phyloP scores from a whole-genome alignment of 2,329 filamentous ascomycete species.

The Rutstroemia sp. region DNA sequence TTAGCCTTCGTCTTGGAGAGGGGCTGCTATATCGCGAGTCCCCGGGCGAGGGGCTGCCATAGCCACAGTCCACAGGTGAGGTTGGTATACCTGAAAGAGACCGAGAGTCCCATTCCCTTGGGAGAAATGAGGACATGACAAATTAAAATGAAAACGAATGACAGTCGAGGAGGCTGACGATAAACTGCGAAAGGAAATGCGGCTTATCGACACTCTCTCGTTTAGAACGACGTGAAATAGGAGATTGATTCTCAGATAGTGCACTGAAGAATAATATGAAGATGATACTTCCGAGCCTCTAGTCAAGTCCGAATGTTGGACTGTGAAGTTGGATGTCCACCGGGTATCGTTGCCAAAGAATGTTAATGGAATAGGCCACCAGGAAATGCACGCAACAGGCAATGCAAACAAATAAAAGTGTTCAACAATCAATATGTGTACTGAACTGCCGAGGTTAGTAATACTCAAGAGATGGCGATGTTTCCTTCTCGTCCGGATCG shows the following conservation, averaged over 20 bases:
- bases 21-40: slow-evolving; percentile 14
- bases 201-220: slow-evolving; percentile 23
- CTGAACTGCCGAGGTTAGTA: slow-evolving; percentile 12
- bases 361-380: slow-evolving; percentile 6
- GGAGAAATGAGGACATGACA: slow-evolving; percentile 12
- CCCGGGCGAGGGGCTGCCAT: slow-evolving; percentile 7
- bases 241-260: too few species aligned
- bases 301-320: too few species aligned
- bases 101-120: not conserved
- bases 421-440: not conserved
- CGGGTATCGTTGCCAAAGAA: slow-evolving; percentile 10
- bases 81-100: not conserved
- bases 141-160: slow-evolving; percentile 13
- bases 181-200: slow-evolving; percentile 19
- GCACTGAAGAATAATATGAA: slow-evolving; percentile 11
- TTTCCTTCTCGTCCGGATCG: slow-evolving; percentile 12
- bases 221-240: too few species aligned
- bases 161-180: slow-evolving; percentile 20
- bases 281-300: slow-evolving; percentile 4
- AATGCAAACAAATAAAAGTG: not conserved
- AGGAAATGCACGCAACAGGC: not conserved
- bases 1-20: slow-evolving; percentile 4
- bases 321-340: not conserved
- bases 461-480: slow-evolving; percentile 16
- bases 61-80: slow-evolving; percentile 12